Evolutionary conservation across 371 early-diverging fungal species (phyloP), one percentile per base, ranked within the genome.

Genomic region (Choanephora cucurbitarum): DNA sequence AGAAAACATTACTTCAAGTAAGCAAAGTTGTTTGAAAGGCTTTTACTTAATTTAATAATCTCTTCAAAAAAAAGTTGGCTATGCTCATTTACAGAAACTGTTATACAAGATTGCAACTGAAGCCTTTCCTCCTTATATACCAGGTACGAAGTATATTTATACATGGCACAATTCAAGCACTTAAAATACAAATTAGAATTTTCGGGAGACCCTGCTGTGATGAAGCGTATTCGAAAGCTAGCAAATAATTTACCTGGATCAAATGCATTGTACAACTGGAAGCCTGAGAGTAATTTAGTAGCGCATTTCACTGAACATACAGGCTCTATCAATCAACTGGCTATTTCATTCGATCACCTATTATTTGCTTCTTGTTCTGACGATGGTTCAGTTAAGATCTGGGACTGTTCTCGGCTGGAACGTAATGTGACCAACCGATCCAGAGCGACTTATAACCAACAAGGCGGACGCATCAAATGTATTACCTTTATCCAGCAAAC

Each of bases 251-350:
- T 75, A 9, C 63, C 74, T 2, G 44, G 65, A 2, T 70, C 66
- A 17, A 58, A 69, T 15, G 66, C 67, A 1, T 55, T 75, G 1
- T 52, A 47, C 48, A 72, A 64, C 41, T 79, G 80, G 80, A 74
- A 71, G 28, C 80, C 80, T 23, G 80, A 76, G 46, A 75, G 80
- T 50, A 84, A 72, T 4, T 65, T 95, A 28, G 85, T 95, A 5
- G 92, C 92, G 3, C 89, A 91, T 49, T 77, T 94, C 22, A 79
- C 85, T 2, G 96, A 96, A 55, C 97, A 97, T 69, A 84, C 83
- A 19, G 92, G 82, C 5, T 66, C 91, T 1, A 79, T 96, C 14
- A 92, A 89, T 52, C 84, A 88, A 44, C 62, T 95, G 1, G 79
- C 75, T 3, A 80, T 92, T 4, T 80, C 92, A 5, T 88, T 87